phyloP scores from a whole-genome alignment of 116 monocot species.

The Thalassia testudinum region DNA sequence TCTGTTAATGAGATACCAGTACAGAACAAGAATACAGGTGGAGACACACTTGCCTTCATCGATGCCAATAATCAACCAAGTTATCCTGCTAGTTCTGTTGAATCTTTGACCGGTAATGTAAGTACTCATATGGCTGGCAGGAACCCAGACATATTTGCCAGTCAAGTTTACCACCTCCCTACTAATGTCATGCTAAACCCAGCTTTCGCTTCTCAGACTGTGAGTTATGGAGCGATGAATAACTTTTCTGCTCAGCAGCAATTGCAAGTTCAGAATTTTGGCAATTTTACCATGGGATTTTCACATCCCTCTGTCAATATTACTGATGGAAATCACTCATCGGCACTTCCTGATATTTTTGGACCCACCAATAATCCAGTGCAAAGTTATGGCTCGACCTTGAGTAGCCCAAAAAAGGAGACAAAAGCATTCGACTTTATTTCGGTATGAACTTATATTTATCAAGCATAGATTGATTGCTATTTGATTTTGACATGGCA shows the following conservation, averaged over 20 bases:
- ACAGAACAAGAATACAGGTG: conserved; percentile 18
- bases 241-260: conserved; percentile 66
- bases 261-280: conserved; percentile 54
- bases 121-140: conserved; percentile 13
- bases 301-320: conserved; percentile 17
- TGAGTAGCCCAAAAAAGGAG: conserved; percentile 52
- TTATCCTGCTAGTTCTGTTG: conserved; percentile 12
- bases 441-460: conserved; percentile 38
- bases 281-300: conserved; percentile 32
- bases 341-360: conserved; percentile 65
- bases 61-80: conserved; percentile 19
- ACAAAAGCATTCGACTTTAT: conserved; percentile 98
- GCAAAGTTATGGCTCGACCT: conserved; percentile 23
- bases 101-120: conserved; percentile 18
- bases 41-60: conserved; percentile 7
- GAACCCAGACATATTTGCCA: conserved; percentile 18
- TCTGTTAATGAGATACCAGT: conserved; percentile 15
- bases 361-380: conserved; percentile 34
- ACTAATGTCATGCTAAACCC: conserved; percentile 49
- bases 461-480: too few species aligned
- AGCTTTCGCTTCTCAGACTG: conserved; percentile 30
- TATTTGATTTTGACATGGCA: too few species aligned
- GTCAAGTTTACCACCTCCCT: conserved; percentile 39
- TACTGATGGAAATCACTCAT: conserved; percentile 14
- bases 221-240: conserved; percentile 59